Percentiles rank a stretch among this genome's conserved stretches.
phyloP scores from a whole-genome alignment of 371 early-diverging fungal genomes.

The Coelomomyces lativittatus region DNA sequence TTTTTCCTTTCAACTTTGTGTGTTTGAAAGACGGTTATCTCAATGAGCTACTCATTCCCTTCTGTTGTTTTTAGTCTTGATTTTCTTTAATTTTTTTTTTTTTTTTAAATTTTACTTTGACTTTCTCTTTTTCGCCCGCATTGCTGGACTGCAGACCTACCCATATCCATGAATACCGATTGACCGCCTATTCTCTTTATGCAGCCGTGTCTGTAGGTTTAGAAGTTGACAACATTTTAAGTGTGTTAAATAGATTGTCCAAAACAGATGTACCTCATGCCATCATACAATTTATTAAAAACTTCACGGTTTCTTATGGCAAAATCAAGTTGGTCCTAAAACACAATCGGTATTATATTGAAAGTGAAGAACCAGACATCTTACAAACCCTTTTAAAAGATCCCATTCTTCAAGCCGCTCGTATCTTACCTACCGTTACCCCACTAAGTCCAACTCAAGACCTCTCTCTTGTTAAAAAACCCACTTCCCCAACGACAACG shows the following conservation, averaged over 20 bases:
- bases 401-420: slow-evolving; percentile 47
- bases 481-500: neutral
- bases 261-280: slow-evolving; percentile 68
- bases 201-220: slow-evolving; percentile 98
- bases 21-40: too few relatives aligned
- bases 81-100: too few relatives aligned
- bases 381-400: slow-evolving; percentile 72
- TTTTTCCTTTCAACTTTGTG: neutral
- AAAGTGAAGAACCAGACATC: slow-evolving; percentile 69
- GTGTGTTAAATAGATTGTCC: slow-evolving; percentile 75
- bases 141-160: slow-evolving; percentile 73
- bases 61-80: neutral
- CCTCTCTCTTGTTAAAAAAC: neutral
- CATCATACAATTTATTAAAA: slow-evolving; percentile 67
- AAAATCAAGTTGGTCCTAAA: slow-evolving; percentile 95
- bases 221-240: slow-evolving; percentile 85
- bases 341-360: slow-evolving; percentile 83
- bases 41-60: neutral
- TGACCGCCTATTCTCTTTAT: slow-evolving; percentile 94
- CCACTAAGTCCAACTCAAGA: too few relatives aligned
- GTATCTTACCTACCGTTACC: slow-evolving; percentile 13
- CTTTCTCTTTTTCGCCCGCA: too few relatives aligned
- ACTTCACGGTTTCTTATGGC: slow-evolving; percentile 84
- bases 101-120: neutral
- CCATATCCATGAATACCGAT: slow-evolving; percentile 92